These are phyloP conservation scores for Candida broadrunensis DNA, from an alignment of 805 yeast species.

Conservation along the genomic window DNA sequence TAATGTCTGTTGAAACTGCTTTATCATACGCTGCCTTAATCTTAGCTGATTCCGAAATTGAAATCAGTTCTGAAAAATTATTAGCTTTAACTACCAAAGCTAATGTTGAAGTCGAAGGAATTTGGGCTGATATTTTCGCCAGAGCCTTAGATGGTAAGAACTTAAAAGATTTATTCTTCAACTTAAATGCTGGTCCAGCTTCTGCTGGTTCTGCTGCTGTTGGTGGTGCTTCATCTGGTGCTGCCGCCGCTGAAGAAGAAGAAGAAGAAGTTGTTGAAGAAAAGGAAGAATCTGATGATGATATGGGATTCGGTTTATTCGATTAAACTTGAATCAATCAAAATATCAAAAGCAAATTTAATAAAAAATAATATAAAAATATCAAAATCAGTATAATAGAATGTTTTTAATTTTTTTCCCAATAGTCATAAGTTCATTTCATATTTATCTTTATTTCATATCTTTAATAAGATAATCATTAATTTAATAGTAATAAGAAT, in stretches of 20 bases:
- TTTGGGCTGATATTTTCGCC: slow-evolving; percentile 48
- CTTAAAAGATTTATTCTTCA: slow-evolving; percentile 49
- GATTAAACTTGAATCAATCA: too few species aligned
- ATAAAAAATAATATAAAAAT: too few species aligned
- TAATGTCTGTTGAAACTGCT: slow-evolving; percentile 47
- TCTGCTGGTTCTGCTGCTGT: slow-evolving; percentile 35
- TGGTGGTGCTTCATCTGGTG: slow-evolving; percentile 34
- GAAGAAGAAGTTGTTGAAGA: slow-evolving; percentile 32
- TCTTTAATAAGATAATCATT: too few species aligned
- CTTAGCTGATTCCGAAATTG: slow-evolving; percentile 47
- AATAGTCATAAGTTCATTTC: too few species aligned
- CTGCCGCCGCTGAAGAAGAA: slow-evolving; percentile 32
- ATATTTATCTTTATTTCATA: too few species aligned
- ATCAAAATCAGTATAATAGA: too few species aligned
- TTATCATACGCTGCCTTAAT: slow-evolving; percentile 50
- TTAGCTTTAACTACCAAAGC: slow-evolving; percentile 38
- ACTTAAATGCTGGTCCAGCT: slow-evolving; percentile 46
- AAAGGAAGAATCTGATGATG: slow-evolving; percentile 35
- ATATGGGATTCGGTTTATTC: slow-evolving; percentile 46
- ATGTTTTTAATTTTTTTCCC: too few species aligned
- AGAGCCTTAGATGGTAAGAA: slow-evolving; percentile 46
- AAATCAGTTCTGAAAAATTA: slow-evolving; percentile 45
- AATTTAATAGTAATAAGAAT: too few species aligned
- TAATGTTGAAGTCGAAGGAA: slow-evolving; percentile 42
- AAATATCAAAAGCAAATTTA: too few species aligned